Conservation (phyloP, 2,329 filamentous ascomycete genomes). For the Fusarium sp. region DNA sequence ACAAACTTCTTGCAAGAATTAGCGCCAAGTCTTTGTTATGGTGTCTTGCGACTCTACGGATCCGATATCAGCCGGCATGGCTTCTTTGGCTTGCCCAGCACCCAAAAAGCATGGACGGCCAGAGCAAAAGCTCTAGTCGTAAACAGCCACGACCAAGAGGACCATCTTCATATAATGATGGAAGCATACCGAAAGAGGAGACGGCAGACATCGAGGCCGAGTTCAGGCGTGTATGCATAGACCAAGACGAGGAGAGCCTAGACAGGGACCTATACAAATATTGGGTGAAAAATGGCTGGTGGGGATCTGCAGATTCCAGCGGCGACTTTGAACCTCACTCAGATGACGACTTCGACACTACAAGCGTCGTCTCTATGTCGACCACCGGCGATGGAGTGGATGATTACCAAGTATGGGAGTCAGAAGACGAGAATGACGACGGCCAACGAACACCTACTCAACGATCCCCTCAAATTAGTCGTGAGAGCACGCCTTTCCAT, state of each 20-base stretch:
- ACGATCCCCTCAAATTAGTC: conserved; percentile 57
- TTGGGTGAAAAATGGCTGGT: conserved; percentile 86
- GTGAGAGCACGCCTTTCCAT: conserved; percentile 66
- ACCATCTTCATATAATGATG: conserved; percentile 47
- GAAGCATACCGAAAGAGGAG: conserved; percentile 67
- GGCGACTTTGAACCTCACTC: conserved; percentile 75
- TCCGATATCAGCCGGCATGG: conserved; percentile 57
- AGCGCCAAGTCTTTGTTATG: conserved; percentile 56
- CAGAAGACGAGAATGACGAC: conserved; percentile 55
- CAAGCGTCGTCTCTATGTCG: conserved; percentile 76
- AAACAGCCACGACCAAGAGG: conserved; percentile 21
- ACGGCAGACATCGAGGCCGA: conserved; percentile 84
- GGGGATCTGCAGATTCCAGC: conserved; percentile 83
- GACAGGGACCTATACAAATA: conserved; percentile 82
- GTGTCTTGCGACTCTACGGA: conserved; percentile 64
- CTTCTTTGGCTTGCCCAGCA: conserved; percentile 65
- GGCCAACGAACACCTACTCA: conserved; percentile 80
- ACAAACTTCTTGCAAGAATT: conserved; percentile 52
- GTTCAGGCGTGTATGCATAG: conserved; percentile 67
- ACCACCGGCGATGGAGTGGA: conserved; percentile 57
- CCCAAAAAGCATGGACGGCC: conserved; percentile 45
- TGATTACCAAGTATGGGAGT: conserved; percentile 61
- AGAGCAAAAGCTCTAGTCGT: conserved; percentile 25
- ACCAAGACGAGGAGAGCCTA: conserved; percentile 70
- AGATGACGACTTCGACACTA: conserved; percentile 74